Evolutionary conservation across 2,329 filamentous ascomycete genomes (phyloP).

Genomic region (Albophoma yamanashiensis): DNA sequence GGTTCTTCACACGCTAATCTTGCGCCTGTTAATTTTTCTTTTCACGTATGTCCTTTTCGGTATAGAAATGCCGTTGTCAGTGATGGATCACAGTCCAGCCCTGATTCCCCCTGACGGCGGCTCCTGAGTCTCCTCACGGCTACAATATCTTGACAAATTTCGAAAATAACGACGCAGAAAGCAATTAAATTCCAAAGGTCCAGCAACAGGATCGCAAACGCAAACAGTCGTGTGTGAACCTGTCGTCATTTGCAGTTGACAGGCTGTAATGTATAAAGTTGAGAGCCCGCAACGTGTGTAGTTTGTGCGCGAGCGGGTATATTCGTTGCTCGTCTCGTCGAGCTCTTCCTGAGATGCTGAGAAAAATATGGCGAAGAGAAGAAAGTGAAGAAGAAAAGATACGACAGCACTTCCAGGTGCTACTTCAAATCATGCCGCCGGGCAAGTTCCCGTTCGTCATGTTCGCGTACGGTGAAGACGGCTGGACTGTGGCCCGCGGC

Average conservation of each 20-base stretch:
- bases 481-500: conserved; percentile 13
- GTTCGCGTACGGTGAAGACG: conserved; percentile 14
- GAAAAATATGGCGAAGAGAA: not conserved
- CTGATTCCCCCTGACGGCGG: not conserved
- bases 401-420: not conserved
- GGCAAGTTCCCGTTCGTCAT: conserved; percentile 22
- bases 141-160: not conserved
- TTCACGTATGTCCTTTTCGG: not conserved
- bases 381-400: not conserved
- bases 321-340: conserved; percentile 1
- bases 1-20: conserved; percentile 1
- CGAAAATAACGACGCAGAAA: not conserved
- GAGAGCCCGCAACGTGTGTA: not conserved
- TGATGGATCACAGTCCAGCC: conserved; percentile 23
- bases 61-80: conserved; percentile 7
- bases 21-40: conserved; percentile 3
- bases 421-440: conserved; percentile 34
- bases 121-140: not conserved
- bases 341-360: not conserved
- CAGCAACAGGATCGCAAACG: not conserved
- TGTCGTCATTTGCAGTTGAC: not conserved
- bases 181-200: conserved; percentile 4
- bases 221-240: not conserved
- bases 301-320: not conserved
- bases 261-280: conserved; percentile 3